Evolutionary conservation across 441 rosid genomes (phyloP).

Genomic region (Aquilaria agallochum): DNA sequence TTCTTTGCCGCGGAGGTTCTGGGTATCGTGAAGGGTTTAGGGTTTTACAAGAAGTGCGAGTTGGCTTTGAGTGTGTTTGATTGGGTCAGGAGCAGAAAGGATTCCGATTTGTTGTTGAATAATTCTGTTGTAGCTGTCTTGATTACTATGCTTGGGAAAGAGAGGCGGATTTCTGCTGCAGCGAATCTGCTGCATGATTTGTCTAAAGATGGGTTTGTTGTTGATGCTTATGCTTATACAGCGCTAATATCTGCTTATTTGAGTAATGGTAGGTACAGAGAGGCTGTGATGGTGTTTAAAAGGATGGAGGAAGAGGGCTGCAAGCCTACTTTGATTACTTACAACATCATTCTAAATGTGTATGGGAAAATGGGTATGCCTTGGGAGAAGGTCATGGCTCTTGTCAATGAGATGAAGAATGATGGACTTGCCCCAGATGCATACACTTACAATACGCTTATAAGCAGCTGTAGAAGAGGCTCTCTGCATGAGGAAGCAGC

Average conservation of each 20-base stretch:
- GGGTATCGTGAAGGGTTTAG: slow-evolving; percentile 76
- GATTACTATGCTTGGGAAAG: slow-evolving; percentile 61
- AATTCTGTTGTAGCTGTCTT: slow-evolving; percentile 63
- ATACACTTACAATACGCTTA: slow-evolving; percentile 81
- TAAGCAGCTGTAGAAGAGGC: slow-evolving; percentile 80
- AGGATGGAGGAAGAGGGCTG: slow-evolving; percentile 86
- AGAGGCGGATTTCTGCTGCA: slow-evolving; percentile 56
- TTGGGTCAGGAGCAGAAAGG: slow-evolving; percentile 60
- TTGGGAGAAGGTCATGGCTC: slow-evolving; percentile 71
- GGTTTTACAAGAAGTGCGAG: slow-evolving; percentile 58
- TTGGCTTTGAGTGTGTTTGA: slow-evolving; percentile 65
- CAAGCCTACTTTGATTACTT: slow-evolving; percentile 76
- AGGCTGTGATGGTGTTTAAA: slow-evolving; percentile 63
- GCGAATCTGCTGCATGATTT: slow-evolving; percentile 50
- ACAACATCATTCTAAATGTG: slow-evolving; percentile 77
- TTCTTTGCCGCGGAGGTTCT: slow-evolving; percentile 42
- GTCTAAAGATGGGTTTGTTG: slow-evolving; percentile 45
- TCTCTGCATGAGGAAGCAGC: slow-evolving; percentile 80
- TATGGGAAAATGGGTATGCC: slow-evolving; percentile 96
- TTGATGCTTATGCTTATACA: slow-evolving; percentile 80
- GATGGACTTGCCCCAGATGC: slow-evolving; percentile 61
- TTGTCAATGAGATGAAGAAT: slow-evolving; percentile 62
- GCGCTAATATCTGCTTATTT: slow-evolving; percentile 68
- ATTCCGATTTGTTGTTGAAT: slow-evolving; percentile 31
- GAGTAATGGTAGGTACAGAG: slow-evolving; percentile 75